Conservation (phyloP, 2,329 filamentous ascomycete genomes). For the Cercospora canescens region DNA sequence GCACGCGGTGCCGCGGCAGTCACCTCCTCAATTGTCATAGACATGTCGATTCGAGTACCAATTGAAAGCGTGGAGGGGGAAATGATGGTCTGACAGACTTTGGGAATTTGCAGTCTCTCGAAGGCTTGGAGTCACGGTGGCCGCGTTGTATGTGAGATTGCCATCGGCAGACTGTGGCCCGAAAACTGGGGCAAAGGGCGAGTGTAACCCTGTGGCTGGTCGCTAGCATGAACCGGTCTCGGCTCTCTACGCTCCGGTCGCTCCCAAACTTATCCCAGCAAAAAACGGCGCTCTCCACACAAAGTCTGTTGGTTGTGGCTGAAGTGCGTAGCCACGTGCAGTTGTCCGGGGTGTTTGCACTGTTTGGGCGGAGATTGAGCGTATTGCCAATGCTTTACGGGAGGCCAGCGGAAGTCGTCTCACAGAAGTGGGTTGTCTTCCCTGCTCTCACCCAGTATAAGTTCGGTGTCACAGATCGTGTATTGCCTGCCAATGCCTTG, state of each 20-base stretch:
- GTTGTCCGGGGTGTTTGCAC: not conserved
- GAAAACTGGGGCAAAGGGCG: not conserved
- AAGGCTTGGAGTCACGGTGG: no score
- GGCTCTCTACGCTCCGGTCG: not conserved
- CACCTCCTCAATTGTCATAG: constrained; percentile 34
- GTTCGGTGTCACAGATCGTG: no score
- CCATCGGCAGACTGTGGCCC: not conserved
- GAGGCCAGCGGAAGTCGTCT: no score
- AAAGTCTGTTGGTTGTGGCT: no score
- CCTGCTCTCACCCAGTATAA: no score
- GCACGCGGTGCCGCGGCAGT: constrained; percentile 18
- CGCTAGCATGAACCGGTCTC: not conserved
- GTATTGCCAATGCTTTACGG: no score
- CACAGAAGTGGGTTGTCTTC: no score
- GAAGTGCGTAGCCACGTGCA: not conserved
- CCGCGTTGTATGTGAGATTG: not conserved
- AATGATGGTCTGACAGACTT: not conserved
- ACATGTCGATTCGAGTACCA: no score
- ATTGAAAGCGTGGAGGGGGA: no score
- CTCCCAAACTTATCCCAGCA: not conserved
- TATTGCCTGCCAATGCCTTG: not conserved
- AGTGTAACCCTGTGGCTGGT: not conserved
- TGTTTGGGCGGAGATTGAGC: not conserved
- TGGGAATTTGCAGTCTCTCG: not conserved
- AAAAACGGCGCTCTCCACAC: not conserved